Percentiles rank a stretch among this genome's conserved stretches.
These are phyloP conservation scores for Mortierella antarctica DNA, from an alignment of 192 early-diverging fungal genomes.

Conservation along the genomic window DNA sequence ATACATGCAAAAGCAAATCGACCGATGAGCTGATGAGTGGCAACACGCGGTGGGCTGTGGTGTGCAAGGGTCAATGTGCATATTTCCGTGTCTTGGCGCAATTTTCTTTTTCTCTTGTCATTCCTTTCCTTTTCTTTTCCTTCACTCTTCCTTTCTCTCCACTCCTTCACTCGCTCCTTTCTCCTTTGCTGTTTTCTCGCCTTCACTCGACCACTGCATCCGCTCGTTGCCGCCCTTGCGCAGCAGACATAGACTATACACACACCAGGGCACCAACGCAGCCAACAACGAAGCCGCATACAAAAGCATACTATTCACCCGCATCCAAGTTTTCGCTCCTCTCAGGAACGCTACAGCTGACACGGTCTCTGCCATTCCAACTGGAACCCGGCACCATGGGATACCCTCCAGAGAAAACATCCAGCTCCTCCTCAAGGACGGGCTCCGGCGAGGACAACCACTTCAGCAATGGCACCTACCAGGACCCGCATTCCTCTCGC, in stretches of 20 bases:
- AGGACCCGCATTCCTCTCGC: not conserved
- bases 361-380: not conserved
- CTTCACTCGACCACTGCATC: not conserved
- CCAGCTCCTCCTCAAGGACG: not conserved
- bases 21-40: too few relatives aligned
- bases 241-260: not conserved
- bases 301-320: not conserved
- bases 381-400: constrained; percentile 9
- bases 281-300: too few relatives aligned
- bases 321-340: not conserved
- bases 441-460: not conserved
- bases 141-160: not conserved
- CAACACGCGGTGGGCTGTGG: too few relatives aligned
- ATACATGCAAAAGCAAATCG: too few relatives aligned
- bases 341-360: too few relatives aligned
- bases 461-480: not conserved
- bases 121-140: not conserved
- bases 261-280: not conserved
- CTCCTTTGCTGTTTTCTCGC: not conserved
- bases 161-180: not conserved
- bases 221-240: not conserved
- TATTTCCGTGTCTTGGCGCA: not conserved
- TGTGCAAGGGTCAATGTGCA: too few relatives aligned
- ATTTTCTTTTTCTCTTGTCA: not conserved
- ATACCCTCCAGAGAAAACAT: constrained; percentile 28